Conservation (phyloP, 2,329 filamentous ascomycete species). For the Graphium sp. region DNA sequence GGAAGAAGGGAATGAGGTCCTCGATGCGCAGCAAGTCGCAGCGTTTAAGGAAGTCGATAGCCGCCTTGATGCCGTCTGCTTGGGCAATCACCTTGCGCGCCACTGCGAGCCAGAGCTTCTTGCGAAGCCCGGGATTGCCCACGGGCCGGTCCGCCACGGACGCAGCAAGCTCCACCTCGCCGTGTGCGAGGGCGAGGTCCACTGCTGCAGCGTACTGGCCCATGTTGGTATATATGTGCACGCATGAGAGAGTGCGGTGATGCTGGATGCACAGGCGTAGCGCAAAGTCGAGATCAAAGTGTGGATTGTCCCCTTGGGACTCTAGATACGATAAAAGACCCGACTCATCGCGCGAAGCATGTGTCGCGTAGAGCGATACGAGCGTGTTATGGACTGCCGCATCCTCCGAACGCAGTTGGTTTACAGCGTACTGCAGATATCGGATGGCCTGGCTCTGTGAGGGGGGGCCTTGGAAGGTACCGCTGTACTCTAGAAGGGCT, state of each 20-base stretch:
- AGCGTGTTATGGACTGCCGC: conserved; percentile 93
- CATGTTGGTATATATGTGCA: conserved; percentile 97
- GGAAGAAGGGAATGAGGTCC: conserved; percentile 95
- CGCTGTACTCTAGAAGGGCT: conserved; percentile 85
- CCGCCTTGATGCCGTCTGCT: conserved; percentile 74
- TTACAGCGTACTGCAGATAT: conserved; percentile 87
- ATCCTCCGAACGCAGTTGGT: conserved; percentile 62
- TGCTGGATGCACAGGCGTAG: conserved; percentile 90
- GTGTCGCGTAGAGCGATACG: conserved; percentile 86
- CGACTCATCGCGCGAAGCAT: conserved; percentile 67
- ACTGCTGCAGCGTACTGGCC: conserved; percentile 87
- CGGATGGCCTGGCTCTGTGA: conserved; percentile 78
- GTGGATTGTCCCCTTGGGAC: conserved; percentile 70
- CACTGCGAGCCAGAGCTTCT: conserved; percentile 89
- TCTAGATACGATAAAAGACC: conserved; percentile 79
- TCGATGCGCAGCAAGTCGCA: conserved; percentile 90
- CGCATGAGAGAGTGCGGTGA: conserved; percentile 80
- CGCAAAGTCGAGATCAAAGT: conserved; percentile 91
- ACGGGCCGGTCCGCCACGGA: conserved; percentile 77
- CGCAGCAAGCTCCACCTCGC: conserved; percentile 77
- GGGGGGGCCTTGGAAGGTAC: conserved; percentile 50
- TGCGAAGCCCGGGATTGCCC: conserved; percentile 63
- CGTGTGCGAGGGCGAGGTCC: conserved; percentile 76
- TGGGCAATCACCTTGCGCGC: conserved; percentile 86
- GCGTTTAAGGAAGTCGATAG: conserved; percentile 82